These are phyloP conservation scores for Globisporangium spiculum DNA, from an alignment of 352 stramenopile species.

Conservation along the genomic window DNA sequence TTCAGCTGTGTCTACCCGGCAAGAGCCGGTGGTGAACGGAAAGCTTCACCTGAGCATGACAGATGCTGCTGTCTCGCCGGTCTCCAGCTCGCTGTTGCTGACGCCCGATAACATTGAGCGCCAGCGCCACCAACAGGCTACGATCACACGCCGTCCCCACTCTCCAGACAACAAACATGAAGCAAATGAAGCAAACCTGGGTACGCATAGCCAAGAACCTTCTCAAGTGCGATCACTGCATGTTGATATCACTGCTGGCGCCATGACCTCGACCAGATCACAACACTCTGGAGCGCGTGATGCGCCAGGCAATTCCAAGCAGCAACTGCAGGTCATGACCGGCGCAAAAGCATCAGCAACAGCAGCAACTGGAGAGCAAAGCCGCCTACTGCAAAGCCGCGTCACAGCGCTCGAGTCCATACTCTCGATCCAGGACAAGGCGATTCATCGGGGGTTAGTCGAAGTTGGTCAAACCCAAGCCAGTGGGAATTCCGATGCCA, in stretches of 20 bases:
- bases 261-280: conserved; percentile 5
- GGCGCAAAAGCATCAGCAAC: not conserved
- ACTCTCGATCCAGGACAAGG: conserved; percentile 55
- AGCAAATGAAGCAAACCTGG: not conserved
- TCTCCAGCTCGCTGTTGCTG: conserved; percentile 12
- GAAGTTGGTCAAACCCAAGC: conserved; percentile 20
- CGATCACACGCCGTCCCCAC: not conserved
- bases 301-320: not conserved
- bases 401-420: conserved; percentile 55
- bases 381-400: conserved; percentile 38
- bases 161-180: not conserved
- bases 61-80: conserved; percentile 13
- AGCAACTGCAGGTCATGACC: not conserved
- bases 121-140: not conserved
- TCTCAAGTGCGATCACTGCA: not conserved
- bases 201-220: not conserved
- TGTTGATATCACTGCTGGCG: conserved; percentile 9
- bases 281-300: not conserved
- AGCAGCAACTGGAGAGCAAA: conserved; percentile 3
- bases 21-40: not conserved
- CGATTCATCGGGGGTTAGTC: conserved; percentile 33
- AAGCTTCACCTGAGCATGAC: no score
- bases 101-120: conserved; percentile 11
- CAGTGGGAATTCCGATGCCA: conserved; percentile 11
- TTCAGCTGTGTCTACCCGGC: not conserved